Conservation (phyloP, 768 basidiomycete species). For the Heimioporus sp. region DNA sequence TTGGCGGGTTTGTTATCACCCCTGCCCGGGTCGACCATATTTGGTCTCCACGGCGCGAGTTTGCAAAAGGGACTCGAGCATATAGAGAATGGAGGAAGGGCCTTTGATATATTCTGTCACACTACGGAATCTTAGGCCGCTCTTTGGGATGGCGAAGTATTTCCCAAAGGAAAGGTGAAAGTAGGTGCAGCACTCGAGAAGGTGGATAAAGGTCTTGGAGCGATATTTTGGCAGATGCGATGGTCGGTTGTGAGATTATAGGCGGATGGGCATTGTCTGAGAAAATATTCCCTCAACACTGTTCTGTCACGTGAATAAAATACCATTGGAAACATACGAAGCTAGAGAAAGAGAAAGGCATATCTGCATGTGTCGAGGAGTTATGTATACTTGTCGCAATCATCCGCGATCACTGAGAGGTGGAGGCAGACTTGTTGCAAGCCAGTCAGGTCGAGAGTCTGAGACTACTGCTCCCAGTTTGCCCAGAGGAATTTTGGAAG, state of each 20-base stretch:
- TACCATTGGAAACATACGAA: too few relatives aligned
- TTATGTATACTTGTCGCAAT: too few relatives aligned
- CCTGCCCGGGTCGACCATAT: slow-evolving; percentile 30
- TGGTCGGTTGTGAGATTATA: slow-evolving; percentile 28
- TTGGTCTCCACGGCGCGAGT: slow-evolving; percentile 25
- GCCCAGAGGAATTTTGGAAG: too few relatives aligned
- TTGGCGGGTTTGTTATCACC: slow-evolving; percentile 30
- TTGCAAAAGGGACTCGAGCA: neutral
- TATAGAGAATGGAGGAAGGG: neutral
- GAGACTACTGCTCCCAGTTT: too few relatives aligned
- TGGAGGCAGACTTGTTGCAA: too few relatives aligned
- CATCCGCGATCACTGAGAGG: too few relatives aligned
- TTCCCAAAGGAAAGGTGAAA: slow-evolving; percentile 18
- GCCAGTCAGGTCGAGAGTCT: too few relatives aligned
- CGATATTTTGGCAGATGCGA: slow-evolving; percentile 10
- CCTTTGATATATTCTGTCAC: slow-evolving; percentile 28
- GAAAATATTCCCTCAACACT: too few relatives aligned
- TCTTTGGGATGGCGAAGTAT: slow-evolving; percentile 39
- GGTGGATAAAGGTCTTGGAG: neutral
- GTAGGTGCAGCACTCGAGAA: neutral
- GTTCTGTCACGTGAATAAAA: too few relatives aligned
- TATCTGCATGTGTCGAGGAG: too few relatives aligned
- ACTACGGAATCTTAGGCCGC: slow-evolving; percentile 33
- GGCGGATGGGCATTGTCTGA: too few relatives aligned
- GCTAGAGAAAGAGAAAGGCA: too few relatives aligned